Base-by-base conservation (phyloP, 768 basidiomycete genomes). In the Boletus reticulatus region DNA sequence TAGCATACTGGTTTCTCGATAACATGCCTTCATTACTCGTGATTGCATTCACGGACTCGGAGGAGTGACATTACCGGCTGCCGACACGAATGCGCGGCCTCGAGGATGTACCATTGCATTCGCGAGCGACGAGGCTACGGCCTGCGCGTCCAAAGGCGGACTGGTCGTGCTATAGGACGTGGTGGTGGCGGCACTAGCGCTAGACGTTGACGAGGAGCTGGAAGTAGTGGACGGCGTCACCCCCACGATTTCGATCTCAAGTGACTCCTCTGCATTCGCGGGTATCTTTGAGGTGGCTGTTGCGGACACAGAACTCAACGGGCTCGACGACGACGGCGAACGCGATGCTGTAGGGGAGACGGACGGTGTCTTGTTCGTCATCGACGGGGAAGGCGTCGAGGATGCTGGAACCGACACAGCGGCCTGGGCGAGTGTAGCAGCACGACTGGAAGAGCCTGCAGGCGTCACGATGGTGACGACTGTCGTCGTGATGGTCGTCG, bases 401-500 rank as follows among this genome's bases (percentile, higher is more conserved):
- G 57, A 41, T 1, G 22, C 3, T 11, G 65, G 39, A 9, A 46
- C 50, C 8, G 65, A 67, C 13, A 34, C 65, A 7, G 59, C 61
- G 22, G 63, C 68, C 20, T 22, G 50, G 1, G 57, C 57, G 1
- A 65, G 53, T 5, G 65, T 48, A 36, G 17, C 42, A 2, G 50
- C 46, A 38, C 17, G 52, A 27, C 5, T 17, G 10, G 63, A 47
- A 16, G 57, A 3, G 16, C 20, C 46, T 1, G 59, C 54, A 6
- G 51, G 24, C 19, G 61, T 60, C 47, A 51, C 41, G 14, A 55
- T 56, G 6, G 56, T 22, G 3, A 60, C 31, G 14, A 69, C 48
- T 19, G 67, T 71, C 20, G 62, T 65, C 8, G 61, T 71, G n/a
- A 67, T 41, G 22, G 69, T 69, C 17, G 61, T 71, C 4, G 70